These are phyloP conservation scores for Hypericum androsaemum DNA, from an alignment of 345 rosid genomes.

Conservation along the genomic window DNA sequence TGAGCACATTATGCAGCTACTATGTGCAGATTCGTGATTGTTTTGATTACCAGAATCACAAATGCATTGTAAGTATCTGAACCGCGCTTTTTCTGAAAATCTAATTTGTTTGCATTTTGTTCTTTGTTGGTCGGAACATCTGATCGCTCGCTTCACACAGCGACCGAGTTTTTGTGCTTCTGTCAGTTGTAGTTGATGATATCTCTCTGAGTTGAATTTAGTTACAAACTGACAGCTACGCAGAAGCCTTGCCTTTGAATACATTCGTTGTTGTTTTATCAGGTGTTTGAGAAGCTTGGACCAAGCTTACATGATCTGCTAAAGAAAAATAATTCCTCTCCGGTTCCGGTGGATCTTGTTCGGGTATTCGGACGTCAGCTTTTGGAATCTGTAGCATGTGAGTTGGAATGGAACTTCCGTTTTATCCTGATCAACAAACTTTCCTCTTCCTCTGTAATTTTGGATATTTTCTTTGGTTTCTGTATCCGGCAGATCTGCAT, in stretches of 20 bases:
- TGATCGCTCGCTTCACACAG: conserved; percentile 2
- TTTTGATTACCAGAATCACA: conserved; percentile 69
- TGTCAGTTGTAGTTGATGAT: too few species aligned
- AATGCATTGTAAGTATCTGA: conserved; percentile 58
- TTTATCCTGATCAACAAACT: conserved; percentile 2
- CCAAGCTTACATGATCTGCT: conserved; percentile 23
- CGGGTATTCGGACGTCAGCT: too few species aligned
- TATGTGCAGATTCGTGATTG: conserved; percentile 60
- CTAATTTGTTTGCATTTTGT: background rate
- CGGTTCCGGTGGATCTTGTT: conserved; percentile 26
- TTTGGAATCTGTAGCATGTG: conserved; percentile 27
- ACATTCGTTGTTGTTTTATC: conserved; percentile 32
- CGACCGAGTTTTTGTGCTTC: too few species aligned
- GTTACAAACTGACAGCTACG: too few species aligned
- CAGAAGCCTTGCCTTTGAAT: conserved; percentile 45
- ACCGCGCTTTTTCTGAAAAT: conserved; percentile 12
- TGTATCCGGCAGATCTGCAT: conserved; percentile 27
- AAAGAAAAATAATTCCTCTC: conserved; percentile 25
- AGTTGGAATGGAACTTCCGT: conserved; percentile 17
- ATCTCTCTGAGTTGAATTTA: conserved; percentile 22
- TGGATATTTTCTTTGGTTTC: conserved; percentile 10
- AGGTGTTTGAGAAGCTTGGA: too few species aligned
- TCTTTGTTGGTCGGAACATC: background rate
- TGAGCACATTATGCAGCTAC: conserved; percentile 40
- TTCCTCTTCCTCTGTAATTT: background rate